phyloP scores from a whole-genome alignment of 2,329 filamentous ascomycete genomes.

The Calonectria pseudoreteaudii region DNA sequence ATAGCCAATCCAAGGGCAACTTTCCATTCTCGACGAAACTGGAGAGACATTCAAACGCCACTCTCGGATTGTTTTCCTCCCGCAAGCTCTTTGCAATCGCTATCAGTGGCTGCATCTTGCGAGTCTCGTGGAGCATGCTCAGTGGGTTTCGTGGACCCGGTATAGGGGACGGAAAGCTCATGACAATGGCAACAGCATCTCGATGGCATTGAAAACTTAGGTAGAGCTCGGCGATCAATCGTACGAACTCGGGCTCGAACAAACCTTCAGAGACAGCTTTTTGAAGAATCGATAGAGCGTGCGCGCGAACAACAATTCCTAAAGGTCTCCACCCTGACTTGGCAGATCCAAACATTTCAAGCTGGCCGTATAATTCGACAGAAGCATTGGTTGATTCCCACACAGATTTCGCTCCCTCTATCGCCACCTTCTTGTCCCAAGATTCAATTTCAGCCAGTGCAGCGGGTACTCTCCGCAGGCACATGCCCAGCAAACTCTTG shows the following conservation, averaged over 20 bases:
- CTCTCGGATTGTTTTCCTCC: slow-evolving; percentile 16
- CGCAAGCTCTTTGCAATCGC: slow-evolving; percentile 31
- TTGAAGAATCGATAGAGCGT: slow-evolving; percentile 45
- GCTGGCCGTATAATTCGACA: slow-evolving; percentile 49
- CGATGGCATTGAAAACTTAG: slow-evolving; percentile 38
- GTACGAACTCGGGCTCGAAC: slow-evolving; percentile 43
- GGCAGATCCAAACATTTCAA: slow-evolving; percentile 47
- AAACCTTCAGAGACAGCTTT: slow-evolving; percentile 47
- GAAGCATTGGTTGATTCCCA: slow-evolving; percentile 45
- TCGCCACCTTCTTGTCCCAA: slow-evolving; percentile 45
- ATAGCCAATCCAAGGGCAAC: slow-evolving; percentile 41
- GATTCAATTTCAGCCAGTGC: slow-evolving; percentile 48
- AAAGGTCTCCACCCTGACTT: slow-evolving; percentile 49
- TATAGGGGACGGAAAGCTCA: slow-evolving; percentile 28
- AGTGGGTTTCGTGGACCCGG: slow-evolving; percentile 28
- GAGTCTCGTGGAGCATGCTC: slow-evolving; percentile 32
- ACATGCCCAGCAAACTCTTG: slow-evolving; percentile 52
- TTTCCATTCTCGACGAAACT: slow-evolving; percentile 32
- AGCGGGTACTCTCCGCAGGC: slow-evolving; percentile 47
- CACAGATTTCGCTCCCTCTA: slow-evolving; percentile 36
- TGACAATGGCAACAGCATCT: slow-evolving; percentile 45
- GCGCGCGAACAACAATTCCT: slow-evolving; percentile 47
- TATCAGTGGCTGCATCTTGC: slow-evolving; percentile 36
- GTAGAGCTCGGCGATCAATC: slow-evolving; percentile 46
- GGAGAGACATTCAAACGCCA: slow-evolving; percentile 40